Conservation (phyloP, 78 protist species). For the Dictyostelium firmibasis region DNA sequence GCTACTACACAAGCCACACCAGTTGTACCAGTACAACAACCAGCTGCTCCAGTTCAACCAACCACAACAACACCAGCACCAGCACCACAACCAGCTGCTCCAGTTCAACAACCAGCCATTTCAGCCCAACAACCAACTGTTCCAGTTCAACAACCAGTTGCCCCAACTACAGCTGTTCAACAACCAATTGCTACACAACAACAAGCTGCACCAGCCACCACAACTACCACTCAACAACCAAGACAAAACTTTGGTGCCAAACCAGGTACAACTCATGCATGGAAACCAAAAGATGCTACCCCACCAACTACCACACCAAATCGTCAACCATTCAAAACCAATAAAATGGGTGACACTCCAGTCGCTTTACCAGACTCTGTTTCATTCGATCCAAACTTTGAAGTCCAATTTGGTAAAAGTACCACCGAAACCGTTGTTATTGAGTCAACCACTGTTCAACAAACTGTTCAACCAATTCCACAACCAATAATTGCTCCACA, state of each 20-base stretch:
- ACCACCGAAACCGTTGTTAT: background rate
- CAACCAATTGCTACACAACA: background rate
- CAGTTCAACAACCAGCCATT: background rate
- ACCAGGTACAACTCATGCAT: slow-evolving; percentile 74
- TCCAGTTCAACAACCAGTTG: background rate
- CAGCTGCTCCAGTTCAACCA: background rate
- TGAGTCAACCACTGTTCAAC: slow-evolving; percentile 11
- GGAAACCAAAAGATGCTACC: slow-evolving; percentile 56
- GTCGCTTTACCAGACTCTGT: slow-evolving; percentile 76
- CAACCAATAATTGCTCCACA: background rate
- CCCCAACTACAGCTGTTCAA: background rate
- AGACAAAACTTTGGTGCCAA: slow-evolving; percentile 65
- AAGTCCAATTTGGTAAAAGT: slow-evolving; percentile 72
- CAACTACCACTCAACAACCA: background rate
- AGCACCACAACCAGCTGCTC: background rate
- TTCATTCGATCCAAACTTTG: slow-evolving; percentile 72
- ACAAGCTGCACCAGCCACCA: background rate
- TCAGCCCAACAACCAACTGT: background rate
- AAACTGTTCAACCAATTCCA: background rate
- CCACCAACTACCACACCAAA: background rate
- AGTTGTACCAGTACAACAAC: slow-evolving; percentile 12
- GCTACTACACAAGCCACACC: background rate
- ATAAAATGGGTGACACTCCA: slow-evolving; percentile 52
- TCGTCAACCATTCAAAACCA: background rate
- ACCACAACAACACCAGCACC: background rate